phyloP scores from a whole-genome alignment of 2,329 filamentous ascomycete species.

The Ustulina deusta region DNA sequence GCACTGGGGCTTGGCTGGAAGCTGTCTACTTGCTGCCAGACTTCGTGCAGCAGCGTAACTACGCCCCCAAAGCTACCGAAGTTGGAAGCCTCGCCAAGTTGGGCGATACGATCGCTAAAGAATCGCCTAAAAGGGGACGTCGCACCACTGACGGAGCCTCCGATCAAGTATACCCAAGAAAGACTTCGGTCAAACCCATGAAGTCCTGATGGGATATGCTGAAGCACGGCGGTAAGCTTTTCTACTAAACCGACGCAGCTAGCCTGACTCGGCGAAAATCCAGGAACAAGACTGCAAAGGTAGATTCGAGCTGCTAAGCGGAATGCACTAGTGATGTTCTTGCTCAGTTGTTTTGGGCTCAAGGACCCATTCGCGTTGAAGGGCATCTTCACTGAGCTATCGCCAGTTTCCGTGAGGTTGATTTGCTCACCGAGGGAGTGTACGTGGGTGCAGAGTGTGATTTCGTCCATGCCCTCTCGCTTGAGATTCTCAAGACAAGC shows the following conservation, averaged over 20 bases:
- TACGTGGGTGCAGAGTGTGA: conserved; percentile 89
- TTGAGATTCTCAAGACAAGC: conserved; percentile 94
- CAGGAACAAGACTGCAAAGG: conserved; percentile 93
- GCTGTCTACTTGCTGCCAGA: conserved; percentile 83
- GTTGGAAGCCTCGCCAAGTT: conserved; percentile 80
- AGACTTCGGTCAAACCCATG: conserved; percentile 90
- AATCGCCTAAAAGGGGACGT: conserved; percentile 80
- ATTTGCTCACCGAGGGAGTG: conserved; percentile 89
- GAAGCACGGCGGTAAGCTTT: conserved; percentile 80
- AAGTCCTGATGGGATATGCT: conserved; percentile 83
- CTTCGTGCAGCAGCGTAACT: conserved; percentile 80
- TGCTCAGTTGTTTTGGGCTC: conserved; percentile 83
- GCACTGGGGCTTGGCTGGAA: conserved; percentile 54
- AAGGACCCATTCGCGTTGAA: conserved; percentile 79
- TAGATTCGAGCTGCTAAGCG: conserved; percentile 94
- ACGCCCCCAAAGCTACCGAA: conserved; percentile 90
- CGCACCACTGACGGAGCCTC: conserved; percentile 80
- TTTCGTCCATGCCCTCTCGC: conserved; percentile 83
- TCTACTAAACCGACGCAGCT: conserved; percentile 82
- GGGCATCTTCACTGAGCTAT: conserved; percentile 68
- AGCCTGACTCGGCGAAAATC: conserved; percentile 79
- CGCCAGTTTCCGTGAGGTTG: conserved; percentile 78
- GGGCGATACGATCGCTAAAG: conserved; percentile 78
- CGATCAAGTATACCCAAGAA: conserved; percentile 92
- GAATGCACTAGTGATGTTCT: conserved; percentile 92